Percentiles rank a stretch among this genome's conserved stretches.
phyloP scores from a whole-genome alignment of 1,284 basidiomycete species.

The Gymnopus androsaceus region DNA sequence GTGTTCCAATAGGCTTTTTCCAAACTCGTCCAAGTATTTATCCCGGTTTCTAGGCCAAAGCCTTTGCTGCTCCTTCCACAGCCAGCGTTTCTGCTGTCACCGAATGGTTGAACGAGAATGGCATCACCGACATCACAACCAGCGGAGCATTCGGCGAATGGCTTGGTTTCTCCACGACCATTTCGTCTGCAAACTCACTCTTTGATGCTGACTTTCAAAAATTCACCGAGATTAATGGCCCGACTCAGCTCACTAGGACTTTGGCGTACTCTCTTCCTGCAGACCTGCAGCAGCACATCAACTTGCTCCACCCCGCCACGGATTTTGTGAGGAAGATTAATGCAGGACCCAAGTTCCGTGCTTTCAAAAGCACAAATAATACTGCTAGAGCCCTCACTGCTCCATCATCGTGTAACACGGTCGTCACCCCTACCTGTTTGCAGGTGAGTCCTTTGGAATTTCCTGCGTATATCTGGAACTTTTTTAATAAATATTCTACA shows the following conservation, averaged over 20 bases:
- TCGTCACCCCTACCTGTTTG: conserved; percentile 31
- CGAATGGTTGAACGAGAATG: conserved; percentile 39
- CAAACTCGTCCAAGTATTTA: neutral
- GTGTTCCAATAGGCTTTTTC: neutral
- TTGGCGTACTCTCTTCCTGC: conserved; percentile 44
- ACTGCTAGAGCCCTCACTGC: conserved; percentile 22
- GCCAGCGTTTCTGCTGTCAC: conserved; percentile 38
- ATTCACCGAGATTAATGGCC: conserved; percentile 37
- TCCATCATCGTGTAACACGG: conserved; percentile 22
- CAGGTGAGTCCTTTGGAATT: too few relatives aligned
- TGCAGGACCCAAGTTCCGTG: conserved; percentile 19
- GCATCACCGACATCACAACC: conserved; percentile 30
- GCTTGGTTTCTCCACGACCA: conserved; percentile 39
- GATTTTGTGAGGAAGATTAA: conserved; percentile 21
- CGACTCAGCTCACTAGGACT: conserved; percentile 35
- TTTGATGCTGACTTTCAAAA: conserved; percentile 40
- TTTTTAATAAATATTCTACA: too few relatives aligned
- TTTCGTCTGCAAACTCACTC: conserved; percentile 39
- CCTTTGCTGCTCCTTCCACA: conserved; percentile 35
- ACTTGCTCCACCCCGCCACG: conserved; percentile 44
- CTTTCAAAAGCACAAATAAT: conserved; percentile 11
- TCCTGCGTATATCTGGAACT: too few relatives aligned
- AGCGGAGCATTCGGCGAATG: conserved; percentile 42
- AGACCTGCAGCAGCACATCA: conserved; percentile 37
- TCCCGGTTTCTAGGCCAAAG: conserved; percentile 33